Conservation (phyloP, 257 asterid species). For the Craterostigma plantagineum region DNA sequence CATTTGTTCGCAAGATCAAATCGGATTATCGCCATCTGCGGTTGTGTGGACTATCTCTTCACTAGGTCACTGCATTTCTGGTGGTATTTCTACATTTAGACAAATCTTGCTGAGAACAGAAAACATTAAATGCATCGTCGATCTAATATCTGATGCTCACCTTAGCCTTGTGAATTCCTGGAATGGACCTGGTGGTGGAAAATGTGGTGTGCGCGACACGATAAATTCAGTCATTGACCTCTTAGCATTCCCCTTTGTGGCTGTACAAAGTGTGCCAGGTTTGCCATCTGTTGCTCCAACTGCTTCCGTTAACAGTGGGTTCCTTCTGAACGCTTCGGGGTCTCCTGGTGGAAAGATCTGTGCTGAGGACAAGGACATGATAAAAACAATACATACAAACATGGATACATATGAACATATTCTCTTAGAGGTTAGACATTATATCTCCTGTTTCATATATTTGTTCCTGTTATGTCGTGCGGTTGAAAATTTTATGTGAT, state of each 20-base stretch:
- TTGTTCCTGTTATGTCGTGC: no score
- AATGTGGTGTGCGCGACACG: conserved; percentile 57
- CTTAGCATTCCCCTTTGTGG: conserved; percentile 91
- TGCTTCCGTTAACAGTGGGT: conserved; percentile 94
- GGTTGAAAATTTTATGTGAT: no score
- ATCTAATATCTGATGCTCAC: conserved; percentile 54
- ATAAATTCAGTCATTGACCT: conserved; percentile 72
- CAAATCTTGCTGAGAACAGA: conserved; percentile 67
- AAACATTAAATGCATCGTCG: conserved; percentile 46
- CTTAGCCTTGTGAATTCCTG: conserved; percentile 60
- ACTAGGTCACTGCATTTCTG: conserved; percentile 86
- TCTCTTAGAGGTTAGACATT: conserved; percentile 62
- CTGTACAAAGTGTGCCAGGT: conserved; percentile 70
- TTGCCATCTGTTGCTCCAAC: conserved; percentile 42
- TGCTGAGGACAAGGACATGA: conserved; percentile 87
- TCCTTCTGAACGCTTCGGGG: conserved; percentile 67
- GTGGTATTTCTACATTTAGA: conserved; percentile 74
- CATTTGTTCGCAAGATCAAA: conserved; percentile 28
- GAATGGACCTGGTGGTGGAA: conserved; percentile 93
- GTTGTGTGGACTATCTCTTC: conserved; percentile 81
- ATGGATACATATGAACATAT: conserved; percentile 78
- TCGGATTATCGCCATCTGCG: conserved; percentile 73
- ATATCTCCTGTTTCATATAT: neutral
- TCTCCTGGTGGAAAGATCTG: conserved; percentile 91
- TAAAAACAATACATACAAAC: conserved; percentile 63